Evolutionary conservation across 139 green algal species (phyloP).

Genomic region (Coelastrella sp.): DNA sequence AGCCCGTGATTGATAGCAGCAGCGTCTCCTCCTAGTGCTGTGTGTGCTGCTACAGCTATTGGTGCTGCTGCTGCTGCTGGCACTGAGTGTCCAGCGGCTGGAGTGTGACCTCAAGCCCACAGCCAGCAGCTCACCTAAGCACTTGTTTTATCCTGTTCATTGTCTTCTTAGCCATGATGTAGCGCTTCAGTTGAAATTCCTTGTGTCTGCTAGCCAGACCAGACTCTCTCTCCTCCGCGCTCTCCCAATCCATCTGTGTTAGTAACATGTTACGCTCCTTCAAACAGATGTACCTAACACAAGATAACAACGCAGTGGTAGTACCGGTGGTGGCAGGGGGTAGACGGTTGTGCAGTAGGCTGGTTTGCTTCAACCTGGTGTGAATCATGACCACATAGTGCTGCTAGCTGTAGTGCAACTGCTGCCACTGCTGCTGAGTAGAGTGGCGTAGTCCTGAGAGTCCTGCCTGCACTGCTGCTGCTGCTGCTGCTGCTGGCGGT

Average conservation of each 20-base stretch:
- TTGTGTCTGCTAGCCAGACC: not conserved
- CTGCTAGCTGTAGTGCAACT: too few species aligned
- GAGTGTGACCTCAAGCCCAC: not conserved
- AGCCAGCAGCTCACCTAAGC: slow-evolving; percentile 32
- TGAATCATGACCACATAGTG: too few species aligned
- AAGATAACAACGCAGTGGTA: too few species aligned
- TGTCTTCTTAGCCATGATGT: slow-evolving; percentile 45
- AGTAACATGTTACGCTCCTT: slow-evolving; percentile 82
- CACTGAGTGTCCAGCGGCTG: not conserved
- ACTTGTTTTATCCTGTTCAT: slow-evolving; percentile 64
- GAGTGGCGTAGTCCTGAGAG: not conserved
- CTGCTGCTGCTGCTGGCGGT: too few species aligned
- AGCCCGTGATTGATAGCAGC: too few species aligned
- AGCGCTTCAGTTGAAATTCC: not conserved
- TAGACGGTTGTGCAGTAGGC: not conserved
- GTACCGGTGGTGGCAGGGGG: not conserved
- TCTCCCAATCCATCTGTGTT: slow-evolving; percentile 64
- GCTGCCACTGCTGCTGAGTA: not conserved
- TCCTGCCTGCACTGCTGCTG: too few species aligned
- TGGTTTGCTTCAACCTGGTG: too few species aligned
- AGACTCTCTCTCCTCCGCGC: not conserved
- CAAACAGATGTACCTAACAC: slow-evolving; percentile 73
- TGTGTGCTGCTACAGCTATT: not conserved
- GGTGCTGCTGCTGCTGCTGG: not conserved
- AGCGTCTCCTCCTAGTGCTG: too few species aligned